These are phyloP conservation scores for Parasitella parasitica DNA, from an alignment of 371 early-diverging fungal species.

Conservation along the genomic window DNA sequence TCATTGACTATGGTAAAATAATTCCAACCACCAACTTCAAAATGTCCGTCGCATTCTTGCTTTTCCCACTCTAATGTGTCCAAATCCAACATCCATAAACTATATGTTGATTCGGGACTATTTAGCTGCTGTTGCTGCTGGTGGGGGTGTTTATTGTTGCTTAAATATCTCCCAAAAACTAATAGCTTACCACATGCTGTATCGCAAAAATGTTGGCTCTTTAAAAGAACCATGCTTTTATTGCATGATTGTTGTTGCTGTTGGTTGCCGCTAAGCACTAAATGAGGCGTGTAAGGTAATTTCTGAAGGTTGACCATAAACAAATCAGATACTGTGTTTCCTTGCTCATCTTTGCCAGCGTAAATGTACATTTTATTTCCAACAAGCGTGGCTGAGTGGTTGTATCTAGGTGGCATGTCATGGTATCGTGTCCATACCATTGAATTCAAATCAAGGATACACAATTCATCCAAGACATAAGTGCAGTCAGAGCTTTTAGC, in stretches of 20 bases:
- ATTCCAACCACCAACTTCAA: conserved; percentile 62
- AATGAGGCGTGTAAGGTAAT: conserved; percentile 29
- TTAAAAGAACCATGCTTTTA: conserved; percentile 49
- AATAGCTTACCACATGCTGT: conserved; percentile 56
- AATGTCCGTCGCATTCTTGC: conserved; percentile 52
- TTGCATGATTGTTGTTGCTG: not conserved
- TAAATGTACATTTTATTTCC: conserved; percentile 56
- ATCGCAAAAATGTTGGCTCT: conserved; percentile 67
- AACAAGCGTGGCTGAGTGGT: conserved; percentile 57
- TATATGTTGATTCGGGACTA: conserved; percentile 35
- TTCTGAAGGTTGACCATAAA: conserved; percentile 53
- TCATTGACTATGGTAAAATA: conserved; percentile 54
- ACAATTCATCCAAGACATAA: conserved; percentile 59
- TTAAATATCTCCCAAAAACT: conserved; percentile 53
- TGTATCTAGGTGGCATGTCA: conserved; percentile 55
- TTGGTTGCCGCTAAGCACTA: conserved; percentile 26
- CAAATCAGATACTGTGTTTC: conserved; percentile 59
- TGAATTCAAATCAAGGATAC: conserved; percentile 52
- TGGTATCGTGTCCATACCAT: conserved; percentile 52
- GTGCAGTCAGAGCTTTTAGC: conserved; percentile 63
- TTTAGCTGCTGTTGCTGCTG: conserved; percentile 9
- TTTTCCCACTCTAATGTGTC: conserved; percentile 61
- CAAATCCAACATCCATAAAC: conserved; percentile 62
- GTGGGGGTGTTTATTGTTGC: conserved; percentile 9
- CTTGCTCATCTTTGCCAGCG: conserved; percentile 58